phyloP scores from a whole-genome alignment of 2,329 filamentous ascomycete species.

The Nectriaceae sp. region DNA sequence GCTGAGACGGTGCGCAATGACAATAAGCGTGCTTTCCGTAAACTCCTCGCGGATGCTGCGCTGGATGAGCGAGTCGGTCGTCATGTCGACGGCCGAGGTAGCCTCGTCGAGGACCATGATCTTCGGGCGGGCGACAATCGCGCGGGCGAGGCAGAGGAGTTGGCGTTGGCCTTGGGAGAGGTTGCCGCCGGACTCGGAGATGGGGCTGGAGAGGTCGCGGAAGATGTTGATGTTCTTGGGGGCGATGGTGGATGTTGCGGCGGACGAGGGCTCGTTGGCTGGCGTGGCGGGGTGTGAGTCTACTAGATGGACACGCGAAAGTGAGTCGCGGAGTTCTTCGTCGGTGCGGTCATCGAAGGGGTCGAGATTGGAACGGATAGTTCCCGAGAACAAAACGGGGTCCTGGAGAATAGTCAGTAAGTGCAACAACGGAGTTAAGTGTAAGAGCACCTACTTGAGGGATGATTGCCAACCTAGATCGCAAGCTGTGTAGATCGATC shows the following conservation, averaged over 20 bases:
- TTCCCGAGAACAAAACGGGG: slow-evolving; percentile 80
- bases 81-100: slow-evolving; percentile 77
- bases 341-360: slow-evolving; percentile 73
- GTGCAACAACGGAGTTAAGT: neutral
- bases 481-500: slow-evolving; percentile 68
- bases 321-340: slow-evolving; percentile 66
- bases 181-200: slow-evolving; percentile 74
- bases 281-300: slow-evolving; percentile 43
- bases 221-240: slow-evolving; percentile 66
- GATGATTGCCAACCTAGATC: slow-evolving; percentile 77
- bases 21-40: slow-evolving; percentile 66
- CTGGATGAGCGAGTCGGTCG: slow-evolving; percentile 74
- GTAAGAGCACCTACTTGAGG: slow-evolving; percentile 50
- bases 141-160: slow-evolving; percentile 72
- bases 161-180: slow-evolving; percentile 77
- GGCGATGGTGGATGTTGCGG: slow-evolving; percentile 32
- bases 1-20: slow-evolving; percentile 75
- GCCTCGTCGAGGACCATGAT: slow-evolving; percentile 83
- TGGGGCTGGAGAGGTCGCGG: slow-evolving; percentile 59
- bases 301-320: slow-evolving; percentile 71
- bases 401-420: slow-evolving; percentile 50
- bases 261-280: slow-evolving; percentile 39
- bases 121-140: slow-evolving; percentile 70
- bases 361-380: slow-evolving; percentile 74
- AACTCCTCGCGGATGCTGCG: slow-evolving; percentile 73